Evolutionary conservation across 139 green algal genomes (phyloP).

Genomic region (Mesotaenium endlicherianum): DNA sequence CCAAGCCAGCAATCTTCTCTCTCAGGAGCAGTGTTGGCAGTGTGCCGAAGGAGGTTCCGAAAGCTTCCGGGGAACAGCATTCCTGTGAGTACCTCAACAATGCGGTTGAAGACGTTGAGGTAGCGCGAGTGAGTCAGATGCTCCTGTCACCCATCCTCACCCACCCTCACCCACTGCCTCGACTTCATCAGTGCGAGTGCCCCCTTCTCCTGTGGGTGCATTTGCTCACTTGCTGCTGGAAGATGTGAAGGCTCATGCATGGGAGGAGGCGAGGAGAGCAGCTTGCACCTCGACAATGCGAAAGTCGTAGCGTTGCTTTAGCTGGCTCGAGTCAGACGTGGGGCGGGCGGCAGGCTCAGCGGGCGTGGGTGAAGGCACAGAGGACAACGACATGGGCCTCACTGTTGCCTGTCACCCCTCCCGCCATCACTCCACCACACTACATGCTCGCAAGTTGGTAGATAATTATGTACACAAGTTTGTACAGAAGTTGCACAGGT

Average conservation of each 20-base stretch:
- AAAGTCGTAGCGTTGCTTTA: conserved; percentile 15
- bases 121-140: conserved; percentile 29
- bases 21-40: no score
- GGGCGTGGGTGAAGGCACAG: background rate
- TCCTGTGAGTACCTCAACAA: conserved; percentile 15
- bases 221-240: no score
- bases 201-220: no score
- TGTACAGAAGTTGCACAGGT: no score
- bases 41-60: no score
- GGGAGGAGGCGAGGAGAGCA: no score
- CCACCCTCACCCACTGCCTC: no score
- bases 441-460: background rate
- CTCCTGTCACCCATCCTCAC: no score
- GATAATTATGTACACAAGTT: background rate
- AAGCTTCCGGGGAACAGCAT: background rate
- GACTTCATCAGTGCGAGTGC: no score
- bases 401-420: background rate
- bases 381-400: background rate
- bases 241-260: no score
- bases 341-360: background rate
- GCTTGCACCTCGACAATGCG: conserved; percentile 24
- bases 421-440: background rate
- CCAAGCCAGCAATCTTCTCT: no score
- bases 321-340: background rate
- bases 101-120: conserved; percentile 30